phyloP scores from a whole-genome alignment of 2,329 filamentous ascomycete genomes.

The Aspergillus proliferans region DNA sequence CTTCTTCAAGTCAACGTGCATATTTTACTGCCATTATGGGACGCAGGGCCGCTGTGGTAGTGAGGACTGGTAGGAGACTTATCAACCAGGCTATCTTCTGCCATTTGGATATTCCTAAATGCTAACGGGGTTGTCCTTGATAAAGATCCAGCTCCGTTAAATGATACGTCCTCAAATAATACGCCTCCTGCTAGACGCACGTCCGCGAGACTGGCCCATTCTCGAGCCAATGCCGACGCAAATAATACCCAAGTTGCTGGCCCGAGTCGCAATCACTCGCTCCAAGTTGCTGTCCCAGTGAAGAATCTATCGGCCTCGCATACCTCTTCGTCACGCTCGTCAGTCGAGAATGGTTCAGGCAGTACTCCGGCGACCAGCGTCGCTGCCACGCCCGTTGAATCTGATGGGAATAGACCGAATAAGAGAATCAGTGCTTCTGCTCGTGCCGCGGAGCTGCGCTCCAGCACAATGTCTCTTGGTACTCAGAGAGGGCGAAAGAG shows the following conservation, averaged over 20 bases:
- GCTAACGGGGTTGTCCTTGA: not conserved
- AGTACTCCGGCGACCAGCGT: slow-evolving; percentile 60
- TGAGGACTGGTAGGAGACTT: not conserved
- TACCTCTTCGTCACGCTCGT: slow-evolving; percentile 34
- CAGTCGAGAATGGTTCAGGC: slow-evolving; percentile 32
- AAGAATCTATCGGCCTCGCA: slow-evolving; percentile 18
- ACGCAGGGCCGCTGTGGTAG: not conserved
- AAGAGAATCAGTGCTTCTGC: slow-evolving; percentile 39
- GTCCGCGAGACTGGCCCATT: slow-evolving; percentile 17
- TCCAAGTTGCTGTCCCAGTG: slow-evolving; percentile 28
- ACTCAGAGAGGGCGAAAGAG: slow-evolving; percentile 37
- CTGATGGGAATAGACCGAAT: slow-evolving; percentile 23
- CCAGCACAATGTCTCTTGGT: slow-evolving; percentile 40
- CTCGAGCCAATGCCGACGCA: slow-evolving; percentile 6
- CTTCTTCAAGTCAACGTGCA: not conserved
- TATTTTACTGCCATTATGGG: not conserved
- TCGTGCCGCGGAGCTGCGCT: slow-evolving; percentile 42
- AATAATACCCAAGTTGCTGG: not conserved
- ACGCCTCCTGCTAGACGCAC: slow-evolving; percentile 14
- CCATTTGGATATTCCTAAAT: not conserved
- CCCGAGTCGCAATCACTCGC: not conserved
- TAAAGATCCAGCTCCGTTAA: not conserved
- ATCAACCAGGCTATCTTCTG: not conserved
- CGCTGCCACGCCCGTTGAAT: slow-evolving; percentile 48
- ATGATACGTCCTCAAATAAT: slow-evolving; percentile 1